These are phyloP conservation scores for Echeveria elegans DNA, from an alignment of 164 flowering plant species.

Conservation along the genomic window DNA sequence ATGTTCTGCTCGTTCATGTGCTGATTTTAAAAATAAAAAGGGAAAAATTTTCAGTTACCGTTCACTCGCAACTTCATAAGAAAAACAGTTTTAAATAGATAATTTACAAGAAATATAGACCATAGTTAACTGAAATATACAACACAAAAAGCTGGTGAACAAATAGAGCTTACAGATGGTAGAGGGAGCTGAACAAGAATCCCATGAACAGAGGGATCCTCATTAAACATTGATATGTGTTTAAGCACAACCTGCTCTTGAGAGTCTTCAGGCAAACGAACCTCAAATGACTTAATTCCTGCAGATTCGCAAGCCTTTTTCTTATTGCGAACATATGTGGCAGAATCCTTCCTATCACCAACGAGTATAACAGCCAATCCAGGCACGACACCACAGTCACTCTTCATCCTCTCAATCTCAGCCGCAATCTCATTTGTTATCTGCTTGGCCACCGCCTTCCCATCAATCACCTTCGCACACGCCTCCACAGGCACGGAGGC, in stretches of 20 bases:
- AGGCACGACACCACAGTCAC: slow-evolving; percentile 64
- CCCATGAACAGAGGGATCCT: slow-evolving; percentile 77
- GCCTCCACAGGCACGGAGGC: slow-evolving; percentile 34
- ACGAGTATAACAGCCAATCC: slow-evolving; percentile 94
- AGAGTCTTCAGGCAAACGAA: slow-evolving; percentile 49
- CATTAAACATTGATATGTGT: slow-evolving; percentile 49
- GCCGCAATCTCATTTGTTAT: slow-evolving; percentile 60
- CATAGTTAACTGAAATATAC: background rate
- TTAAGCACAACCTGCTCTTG: slow-evolving; percentile 69
- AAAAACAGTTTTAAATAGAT: too few relatives aligned
- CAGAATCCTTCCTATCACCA: slow-evolving; percentile 88
- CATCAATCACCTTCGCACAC: slow-evolving; percentile 72
- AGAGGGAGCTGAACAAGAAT: slow-evolving; percentile 94
- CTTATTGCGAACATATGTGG: slow-evolving; percentile 88
- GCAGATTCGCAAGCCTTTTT: slow-evolving; percentile 76
- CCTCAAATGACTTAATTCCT: slow-evolving; percentile 77
- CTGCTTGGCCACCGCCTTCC: slow-evolving; percentile 65
- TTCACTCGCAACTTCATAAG: background rate
- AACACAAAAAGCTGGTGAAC: background rate
- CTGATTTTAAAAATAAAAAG: slow-evolving; percentile 40
- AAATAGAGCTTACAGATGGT: slow-evolving; percentile 49
- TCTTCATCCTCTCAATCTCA: slow-evolving; percentile 76
- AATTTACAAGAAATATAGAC: too few relatives aligned
- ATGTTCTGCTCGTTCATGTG: slow-evolving; percentile 73
- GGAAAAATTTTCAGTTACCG: too few relatives aligned